Conservation (phyloP, 202 grass and related monocot species). For the Schoenoplectus tabernaemontani region DNA sequence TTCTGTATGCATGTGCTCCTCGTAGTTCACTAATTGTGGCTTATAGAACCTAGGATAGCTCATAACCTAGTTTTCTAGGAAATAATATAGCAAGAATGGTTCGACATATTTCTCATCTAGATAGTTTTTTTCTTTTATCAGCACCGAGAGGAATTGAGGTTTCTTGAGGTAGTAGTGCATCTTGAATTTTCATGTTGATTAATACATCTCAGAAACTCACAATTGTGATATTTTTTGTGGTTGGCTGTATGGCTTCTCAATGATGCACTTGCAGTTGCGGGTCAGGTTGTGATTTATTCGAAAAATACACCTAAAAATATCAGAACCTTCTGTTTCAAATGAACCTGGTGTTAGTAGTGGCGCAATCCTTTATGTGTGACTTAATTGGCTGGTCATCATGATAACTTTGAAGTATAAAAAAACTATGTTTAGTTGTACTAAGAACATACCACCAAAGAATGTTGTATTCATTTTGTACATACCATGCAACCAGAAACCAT, state of each 20-base stretch:
- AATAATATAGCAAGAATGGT: background rate
- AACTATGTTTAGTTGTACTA: no score
- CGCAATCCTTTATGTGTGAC: background rate
- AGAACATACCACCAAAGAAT: no score
- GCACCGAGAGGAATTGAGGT: background rate
- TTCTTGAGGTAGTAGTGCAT: background rate
- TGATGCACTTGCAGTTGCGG: slow-evolving; percentile 78
- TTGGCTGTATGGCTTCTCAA: slow-evolving; percentile 78
- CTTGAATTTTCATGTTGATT: background rate
- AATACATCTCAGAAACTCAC: background rate
- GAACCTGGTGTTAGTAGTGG: background rate
- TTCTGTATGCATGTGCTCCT: no score
- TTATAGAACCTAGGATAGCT: background rate
- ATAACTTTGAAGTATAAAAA: no score
- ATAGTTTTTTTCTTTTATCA: background rate
- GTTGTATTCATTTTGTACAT: no score
- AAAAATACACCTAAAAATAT: background rate
- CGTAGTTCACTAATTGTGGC: no score
- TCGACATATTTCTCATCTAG: background rate
- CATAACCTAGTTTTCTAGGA: background rate
- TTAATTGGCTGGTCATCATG: no score
- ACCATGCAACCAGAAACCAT: no score
- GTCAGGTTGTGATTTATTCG: slow-evolving; percentile 36
- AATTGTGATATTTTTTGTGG: slow-evolving; percentile 26
- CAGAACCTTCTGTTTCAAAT: background rate